Base-by-base conservation (phyloP, 2,329 filamentous ascomycete genomes). In the Didymella keratinophila region DNA sequence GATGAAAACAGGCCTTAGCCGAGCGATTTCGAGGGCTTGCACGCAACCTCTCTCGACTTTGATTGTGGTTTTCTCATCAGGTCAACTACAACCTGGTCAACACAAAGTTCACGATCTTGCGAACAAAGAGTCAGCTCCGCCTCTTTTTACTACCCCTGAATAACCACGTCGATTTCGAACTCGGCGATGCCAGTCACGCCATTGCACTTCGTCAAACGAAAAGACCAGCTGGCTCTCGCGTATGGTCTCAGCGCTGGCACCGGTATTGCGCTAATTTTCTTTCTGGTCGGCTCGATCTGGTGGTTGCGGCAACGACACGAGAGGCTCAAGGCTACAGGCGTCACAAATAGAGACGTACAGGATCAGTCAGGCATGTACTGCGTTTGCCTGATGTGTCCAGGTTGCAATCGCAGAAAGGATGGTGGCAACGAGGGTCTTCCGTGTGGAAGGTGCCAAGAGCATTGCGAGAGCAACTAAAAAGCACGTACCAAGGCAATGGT, bases 121-220 rank as follows among this genome's bases (percentile, higher is more conserved):
- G n/a, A n/a, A n/a, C n/a, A n/a, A n/a, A n/a, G n/a, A n/a, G n/a
- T n/a, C 28, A 30, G 10, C 28, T 3, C 10, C 10, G 11, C 28
- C 10, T 30, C 11, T n/a, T n/a, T n/a, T n/a, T n/a, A n/a, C n/a
- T n/a, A n/a, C n/a, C n/a, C n/a, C n/a, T n/a, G n/a, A n/a, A n/a
- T n/a, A n/a, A n/a, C n/a, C n/a, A n/a, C n/a, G n/a, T n/a, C n/a
- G n/a, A 11, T 30, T 12, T 34, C 32, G 7, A 3, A 16, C 14
- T 34, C 11, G 4, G 6, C 6, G n/a, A 37, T 37, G 86, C 82
- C 6, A n/a, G 20, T 37, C 32, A 37, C n/a, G 16, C 11, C 4
- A 3, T 36, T 14, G 4, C 36, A 7, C 3, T 8, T 32, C 25
- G 8, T n/a, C 37, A 51, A 32, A 34, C 36, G 48, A 8, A 16